Base-by-base conservation (phyloP, 768 basidiomycete species). In the Dentipellis fragilis region DNA sequence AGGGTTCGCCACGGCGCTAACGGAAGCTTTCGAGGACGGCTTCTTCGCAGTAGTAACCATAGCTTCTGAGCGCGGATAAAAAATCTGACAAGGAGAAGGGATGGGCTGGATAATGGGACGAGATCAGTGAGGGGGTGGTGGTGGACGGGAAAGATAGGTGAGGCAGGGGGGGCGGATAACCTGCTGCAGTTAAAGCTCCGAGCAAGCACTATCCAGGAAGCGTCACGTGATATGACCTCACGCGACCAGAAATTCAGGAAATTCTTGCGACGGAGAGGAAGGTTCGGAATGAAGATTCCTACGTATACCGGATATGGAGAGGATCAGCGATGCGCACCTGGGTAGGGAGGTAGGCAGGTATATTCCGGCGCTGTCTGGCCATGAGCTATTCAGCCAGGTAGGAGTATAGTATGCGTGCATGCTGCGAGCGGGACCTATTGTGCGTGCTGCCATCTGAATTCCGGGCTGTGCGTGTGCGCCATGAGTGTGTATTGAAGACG, bases 1-100 rank as follows among this genome's bases (percentile, higher is more conserved):
- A 38, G 54, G 58, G 53, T 57, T 60, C 14, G 42, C 22, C 14
- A 36, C 34, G 42, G 42, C 54, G 38, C 59, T 54, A 22, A 56
- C 34, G 17, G 29, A 16, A 17, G 51, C n/a, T 36, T 39, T 51
- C 37, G 51, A 16, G 36, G 36, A 51, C 35, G 29, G 50, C 57
- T 54, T 58, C 51, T 57, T 55, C 51, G 52, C 29, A 22, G 58
- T 48, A 23, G 54, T 9, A 45, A 45, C 42, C 42, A 45, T 45
- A 6, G 29, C 42, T 45, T 45, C 17, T 17, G 14, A n/a, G 19
- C 14, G 42, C 42, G 42, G 9, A 10, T 19, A 45, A 17, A 17
- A 45, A 45, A 45, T 45, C 7, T 29, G 16, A 45, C 17, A 45
- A 7, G 2, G 1, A 45, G n/a, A 10, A 45, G 42, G 42, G 42